Percentiles rank a stretch among this genome's conserved stretches.
Evolutionary conservation across 2,329 filamentous ascomycete genomes (phyloP).

Genomic region (Nemania diffusa): DNA sequence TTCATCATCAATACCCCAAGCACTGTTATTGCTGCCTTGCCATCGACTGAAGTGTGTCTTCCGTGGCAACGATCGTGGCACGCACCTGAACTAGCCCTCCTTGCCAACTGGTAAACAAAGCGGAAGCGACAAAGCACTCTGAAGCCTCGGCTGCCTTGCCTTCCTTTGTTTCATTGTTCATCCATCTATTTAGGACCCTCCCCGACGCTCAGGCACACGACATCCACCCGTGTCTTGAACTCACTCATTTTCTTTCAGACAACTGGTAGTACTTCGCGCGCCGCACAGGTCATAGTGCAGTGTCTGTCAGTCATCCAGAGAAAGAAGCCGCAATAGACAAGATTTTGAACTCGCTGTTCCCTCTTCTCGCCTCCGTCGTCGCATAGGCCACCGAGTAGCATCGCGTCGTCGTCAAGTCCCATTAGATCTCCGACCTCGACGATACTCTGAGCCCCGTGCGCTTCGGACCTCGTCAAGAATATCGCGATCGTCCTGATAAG

Average conservation of each 20-base stretch:
- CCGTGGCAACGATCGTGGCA: constrained; percentile 33
- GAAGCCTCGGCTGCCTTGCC: constrained; percentile 27
- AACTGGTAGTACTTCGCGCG: constrained; percentile 37
- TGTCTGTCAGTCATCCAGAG: constrained; percentile 48
- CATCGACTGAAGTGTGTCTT: constrained; percentile 29
- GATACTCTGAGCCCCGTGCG: constrained; percentile 45
- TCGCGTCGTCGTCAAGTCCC: constrained; percentile 45
- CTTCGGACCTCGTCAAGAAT: constrained; percentile 43
- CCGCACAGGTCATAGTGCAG: constrained; percentile 50
- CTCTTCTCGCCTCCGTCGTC: constrained; percentile 40
- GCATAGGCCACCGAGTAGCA: constrained; percentile 46
- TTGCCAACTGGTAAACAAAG: constrained; percentile 36
- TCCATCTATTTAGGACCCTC: constrained; percentile 41
- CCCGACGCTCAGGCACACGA: constrained; percentile 36
- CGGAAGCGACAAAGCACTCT: constrained; percentile 38
- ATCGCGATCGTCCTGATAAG: constrained; percentile 39
- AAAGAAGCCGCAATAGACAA: constrained; percentile 47
- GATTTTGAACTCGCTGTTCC: constrained; percentile 34
- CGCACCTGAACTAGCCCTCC: constrained; percentile 31
- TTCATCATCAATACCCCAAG: constrained; percentile 4
- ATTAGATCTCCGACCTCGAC: constrained; percentile 47
- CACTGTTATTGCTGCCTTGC: constrained; percentile 6
- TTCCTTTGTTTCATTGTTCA: constrained; percentile 43
- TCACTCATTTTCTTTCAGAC: constrained; percentile 29
- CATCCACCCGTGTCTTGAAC: constrained; percentile 22